These are phyloP conservation scores for Podaxis sp. DNA, from an alignment of 768 basidiomycete species.

Conservation along the genomic window DNA sequence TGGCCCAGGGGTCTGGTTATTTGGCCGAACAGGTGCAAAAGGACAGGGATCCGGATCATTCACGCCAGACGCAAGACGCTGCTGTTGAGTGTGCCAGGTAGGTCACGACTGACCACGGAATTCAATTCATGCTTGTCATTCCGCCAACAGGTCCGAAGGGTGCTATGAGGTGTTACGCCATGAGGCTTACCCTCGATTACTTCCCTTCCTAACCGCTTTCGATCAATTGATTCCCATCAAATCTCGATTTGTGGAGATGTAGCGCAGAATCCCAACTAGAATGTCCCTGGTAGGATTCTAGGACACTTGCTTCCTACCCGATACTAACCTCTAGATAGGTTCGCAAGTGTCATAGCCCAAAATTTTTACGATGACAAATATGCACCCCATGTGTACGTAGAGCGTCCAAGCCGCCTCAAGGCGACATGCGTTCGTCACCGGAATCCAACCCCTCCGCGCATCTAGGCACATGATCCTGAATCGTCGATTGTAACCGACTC, in stretches of 20 bases:
- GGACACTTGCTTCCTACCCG: neutral
- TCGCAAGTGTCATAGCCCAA: neutral
- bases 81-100: no score
- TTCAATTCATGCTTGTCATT: no score
- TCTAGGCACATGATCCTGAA: slow-evolving; percentile 9
- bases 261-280: slow-evolving; percentile 4
- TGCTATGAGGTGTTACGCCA: neutral
- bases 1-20: neutral
- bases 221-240: neutral
- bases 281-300: neutral
- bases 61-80: neutral
- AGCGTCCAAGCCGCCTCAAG: neutral
- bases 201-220: neutral
- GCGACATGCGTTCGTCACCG: neutral
- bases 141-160: neutral
- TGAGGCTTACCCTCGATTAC: slow-evolving; percentile 3
- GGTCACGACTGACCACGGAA: no score
- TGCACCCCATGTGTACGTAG: neutral
- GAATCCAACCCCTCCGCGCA: neutral
- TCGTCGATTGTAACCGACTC: neutral
- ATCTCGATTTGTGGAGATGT: slow-evolving; percentile 7
- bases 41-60: neutral
- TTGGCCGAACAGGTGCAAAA: neutral
- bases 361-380: slow-evolving; percentile 10
- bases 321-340: slow-evolving; percentile 1